These are phyloP conservation scores for Trypanosoma vivax DNA, from an alignment of 208 protist species.

Conservation along the genomic window DNA sequence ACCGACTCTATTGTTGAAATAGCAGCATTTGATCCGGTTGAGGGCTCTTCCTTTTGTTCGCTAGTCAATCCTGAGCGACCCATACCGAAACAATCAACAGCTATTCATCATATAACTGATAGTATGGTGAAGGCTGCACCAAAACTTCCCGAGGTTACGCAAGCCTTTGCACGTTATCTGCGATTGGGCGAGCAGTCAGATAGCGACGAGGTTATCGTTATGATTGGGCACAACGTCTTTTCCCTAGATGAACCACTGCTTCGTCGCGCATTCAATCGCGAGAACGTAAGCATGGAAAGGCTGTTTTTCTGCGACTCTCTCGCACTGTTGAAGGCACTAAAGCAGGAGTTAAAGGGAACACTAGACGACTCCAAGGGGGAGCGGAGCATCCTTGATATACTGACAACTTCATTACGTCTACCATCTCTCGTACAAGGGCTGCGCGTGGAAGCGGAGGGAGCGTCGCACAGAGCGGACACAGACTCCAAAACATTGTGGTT, in stretches of 20 bases:
- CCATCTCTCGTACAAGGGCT: conserved; percentile 57
- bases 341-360: conserved; percentile 27
- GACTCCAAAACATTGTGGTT: conserved; percentile 82
- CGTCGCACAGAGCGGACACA: conserved; percentile 77
- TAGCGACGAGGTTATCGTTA: conserved; percentile 51
- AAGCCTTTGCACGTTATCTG: conserved; percentile 57
- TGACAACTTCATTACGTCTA: conserved; percentile 63
- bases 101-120: conserved; percentile 85
- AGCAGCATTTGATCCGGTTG: conserved; percentile 76
- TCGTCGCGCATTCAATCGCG: conserved; percentile 44
- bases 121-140: conserved; percentile 57
- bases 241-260: conserved; percentile 80
- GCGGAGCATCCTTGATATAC: conserved; percentile 35
- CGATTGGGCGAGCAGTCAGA: conserved; percentile 38
- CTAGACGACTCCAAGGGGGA: conserved; percentile 19
- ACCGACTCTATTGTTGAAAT: conserved; percentile 83
- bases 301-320: conserved; percentile 84
- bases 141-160: conserved; percentile 39
- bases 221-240: conserved; percentile 85
- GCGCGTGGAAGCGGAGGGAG: conserved; percentile 45
- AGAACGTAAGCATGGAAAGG: conserved; percentile 32
- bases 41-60: conserved; percentile 64
- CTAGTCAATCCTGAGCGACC: conserved; percentile 63
- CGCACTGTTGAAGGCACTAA: conserved; percentile 43
- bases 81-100: conserved; percentile 55